Base-by-base conservation (phyloP, 2,329 filamentous ascomycete species). In the Colletotrichum sp. region DNA sequence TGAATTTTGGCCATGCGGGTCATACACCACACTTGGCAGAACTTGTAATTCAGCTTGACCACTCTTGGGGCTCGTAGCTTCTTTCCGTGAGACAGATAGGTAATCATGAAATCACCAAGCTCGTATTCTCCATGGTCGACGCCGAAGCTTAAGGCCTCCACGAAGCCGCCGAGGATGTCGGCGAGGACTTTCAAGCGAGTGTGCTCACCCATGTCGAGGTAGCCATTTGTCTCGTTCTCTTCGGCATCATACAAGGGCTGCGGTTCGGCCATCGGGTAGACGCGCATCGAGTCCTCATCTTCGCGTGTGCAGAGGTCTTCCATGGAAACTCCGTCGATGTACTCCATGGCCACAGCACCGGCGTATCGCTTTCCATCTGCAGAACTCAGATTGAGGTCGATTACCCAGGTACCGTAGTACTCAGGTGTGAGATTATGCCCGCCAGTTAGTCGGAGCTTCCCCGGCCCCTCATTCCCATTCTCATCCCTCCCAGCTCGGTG, bases 1-100 rank as follows among this genome's bases (percentile, higher is more conserved):
- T 48, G 18, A 12, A n/a, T 6, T 0, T n/a, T 5, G 12, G 5
- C 39, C 9, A n/a, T 12, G 0, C 9, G 9, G 9, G 39, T 48
- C 18, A 48, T 21, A 12, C 18, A n/a, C 18, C 39, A 48, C 39
- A 48, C 39, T 48, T 4, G 5, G 39, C 39, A 48, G 9, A 48
- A 48, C 39, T 48, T 48, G 18, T 12, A 48, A 21, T n/a, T 48
- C 39, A 48, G 39, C 39, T 21, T 48, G 18, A 48, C 9, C 3
- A 48, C 39, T 48, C 39, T n/a, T 0, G 39, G 39, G 18, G 0
- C 0, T 48, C 9, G 39, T 7, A 48, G 5, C 39, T 48, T 1
- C 39, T 48, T 48, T n/a, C 39, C 39, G 2, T 48, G 39, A 4
- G 39, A 48, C 4, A 48, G 5, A 12, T 48, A 48, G 39, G 39